Evolutionary conservation across 306 rosid species (phyloP), one percentile per base, ranked within the genome.

Genomic region (Malus asiatica): DNA sequence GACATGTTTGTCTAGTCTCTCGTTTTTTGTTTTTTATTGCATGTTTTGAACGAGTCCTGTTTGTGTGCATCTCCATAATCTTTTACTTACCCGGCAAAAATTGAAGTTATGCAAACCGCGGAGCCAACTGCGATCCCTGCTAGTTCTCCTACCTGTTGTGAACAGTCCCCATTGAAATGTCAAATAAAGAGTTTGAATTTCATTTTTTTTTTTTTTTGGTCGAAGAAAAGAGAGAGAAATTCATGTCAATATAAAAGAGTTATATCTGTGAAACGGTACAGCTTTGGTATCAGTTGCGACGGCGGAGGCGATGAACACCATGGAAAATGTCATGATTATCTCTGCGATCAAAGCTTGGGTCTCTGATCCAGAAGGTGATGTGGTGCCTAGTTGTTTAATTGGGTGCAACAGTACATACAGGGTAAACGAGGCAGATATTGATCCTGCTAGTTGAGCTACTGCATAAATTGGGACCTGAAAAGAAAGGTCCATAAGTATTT

Each of bases 101-200:
- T 90, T 86, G 94, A 89, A 69, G 97, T 84, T 53, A 94, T 85
- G 86, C 87, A 71, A 63, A 91, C 94, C 42, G 97, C 88, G 10
- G 85, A 88, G 58, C 96, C 98, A 35, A 93, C 97, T 22, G 97
- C 98, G 11, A 88, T 80, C 25, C 98, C 98, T 8, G 89, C 89
- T 23, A 93, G 76, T 62, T 86, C 86, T 73, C 97, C 88, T 10
- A 78, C 69, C 96, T 91, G 89, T 46, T 18, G 53, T 72, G 64
- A 8, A 63, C 10, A 55, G 23, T 20, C 23, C 25, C 11, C 58
- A 30, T 18, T 12, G 44, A 66, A 13, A 68, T 46, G 76, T 55
- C 66, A 57, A 35, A 29, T 25, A 48, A 25, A 60, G 18, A 48
- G 72, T 19, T 33, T 33, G 1, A 33, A 33, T 33, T 33, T 33